Evolutionary conservation across 177 flowering plant species (phyloP).

Genomic region (Vitis hybrid): DNA sequence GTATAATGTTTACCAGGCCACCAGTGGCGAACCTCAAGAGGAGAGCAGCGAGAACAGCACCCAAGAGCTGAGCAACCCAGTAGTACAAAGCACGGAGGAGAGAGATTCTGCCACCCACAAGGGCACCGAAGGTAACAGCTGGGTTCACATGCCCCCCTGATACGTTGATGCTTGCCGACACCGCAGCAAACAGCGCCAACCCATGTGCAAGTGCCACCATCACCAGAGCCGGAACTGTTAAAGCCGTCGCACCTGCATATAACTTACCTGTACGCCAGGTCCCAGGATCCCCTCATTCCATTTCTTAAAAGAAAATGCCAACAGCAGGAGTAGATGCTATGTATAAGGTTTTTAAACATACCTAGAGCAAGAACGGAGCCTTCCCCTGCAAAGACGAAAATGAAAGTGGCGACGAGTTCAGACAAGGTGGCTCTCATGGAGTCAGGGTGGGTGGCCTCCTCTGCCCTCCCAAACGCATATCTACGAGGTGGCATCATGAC

Average conservation of each 20-base stretch:
- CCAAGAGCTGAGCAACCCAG: slow-evolving; percentile 82
- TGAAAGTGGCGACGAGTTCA: slow-evolving; percentile 65
- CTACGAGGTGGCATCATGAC: slow-evolving; percentile 35
- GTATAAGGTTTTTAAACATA: slow-evolving; percentile 16
- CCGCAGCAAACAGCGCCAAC: slow-evolving; percentile 62
- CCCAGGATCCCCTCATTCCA: no score
- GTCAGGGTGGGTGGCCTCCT: slow-evolving; percentile 75
- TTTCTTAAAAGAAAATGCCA: no score
- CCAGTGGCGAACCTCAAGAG: slow-evolving; percentile 53
- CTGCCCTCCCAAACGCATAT: slow-evolving; percentile 56
- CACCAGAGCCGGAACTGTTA: slow-evolving; percentile 42
- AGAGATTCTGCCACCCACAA: slow-evolving; percentile 75
- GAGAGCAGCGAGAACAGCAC: slow-evolving; percentile 63
- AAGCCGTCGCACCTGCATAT: not conserved
- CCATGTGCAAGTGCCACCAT: slow-evolving; percentile 73
- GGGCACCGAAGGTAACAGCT: slow-evolving; percentile 82
- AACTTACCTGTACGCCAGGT: no score
- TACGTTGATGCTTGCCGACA: slow-evolving; percentile 51
- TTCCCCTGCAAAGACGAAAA: slow-evolving; percentile 89
- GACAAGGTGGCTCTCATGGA: slow-evolving; percentile 65
- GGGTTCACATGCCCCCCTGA: slow-evolving; percentile 93
- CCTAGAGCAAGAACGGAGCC: slow-evolving; percentile 80
- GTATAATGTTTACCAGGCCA: slow-evolving; percentile 53
- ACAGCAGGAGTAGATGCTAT: not conserved
- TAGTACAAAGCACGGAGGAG: slow-evolving; percentile 56